These are phyloP conservation scores for Naematelia encephala DNA, from an alignment of 768 basidiomycete genomes.

Conservation along the genomic window DNA sequence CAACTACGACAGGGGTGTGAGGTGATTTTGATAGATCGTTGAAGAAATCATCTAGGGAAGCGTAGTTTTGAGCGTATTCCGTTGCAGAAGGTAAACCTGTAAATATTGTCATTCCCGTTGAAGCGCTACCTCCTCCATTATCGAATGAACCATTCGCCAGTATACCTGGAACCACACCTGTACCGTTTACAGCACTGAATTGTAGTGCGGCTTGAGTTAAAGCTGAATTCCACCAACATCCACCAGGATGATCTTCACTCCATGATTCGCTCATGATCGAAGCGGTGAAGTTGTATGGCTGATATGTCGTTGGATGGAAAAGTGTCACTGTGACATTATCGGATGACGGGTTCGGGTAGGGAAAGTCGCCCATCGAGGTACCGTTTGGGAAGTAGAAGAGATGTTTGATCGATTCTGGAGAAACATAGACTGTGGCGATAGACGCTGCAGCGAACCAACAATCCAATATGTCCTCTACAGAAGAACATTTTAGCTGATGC, in stretches of 20 bases:
- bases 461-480: conserved; percentile 22
- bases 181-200: conserved; percentile 3
- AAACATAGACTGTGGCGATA: conserved; percentile 24
- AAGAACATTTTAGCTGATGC: too few species aligned
- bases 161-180: conserved; percentile 4
- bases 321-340: conserved; percentile 3
- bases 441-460: conserved; percentile 35
- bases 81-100: conserved; percentile 10
- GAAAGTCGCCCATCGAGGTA: conserved; percentile 9
- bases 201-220: conserved; percentile 10
- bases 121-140: neutral
- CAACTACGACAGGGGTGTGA: conserved; percentile 13
- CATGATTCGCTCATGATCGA: conserved; percentile 12
- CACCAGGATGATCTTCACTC: conserved; percentile 16
- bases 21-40: neutral
- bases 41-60: conserved; percentile 8
- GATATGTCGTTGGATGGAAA: conserved; percentile 4
- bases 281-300: conserved; percentile 3
- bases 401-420: conserved; percentile 22
- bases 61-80: neutral
- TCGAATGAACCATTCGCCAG: conserved; percentile 4
- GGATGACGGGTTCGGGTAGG: neutral
- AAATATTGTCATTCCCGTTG: conserved; percentile 5
- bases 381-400: conserved; percentile 25
- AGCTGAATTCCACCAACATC: conserved; percentile 22